phyloP scores from a whole-genome alignment of 148 eudicot genomes.

The Pouteria glomerata region DNA sequence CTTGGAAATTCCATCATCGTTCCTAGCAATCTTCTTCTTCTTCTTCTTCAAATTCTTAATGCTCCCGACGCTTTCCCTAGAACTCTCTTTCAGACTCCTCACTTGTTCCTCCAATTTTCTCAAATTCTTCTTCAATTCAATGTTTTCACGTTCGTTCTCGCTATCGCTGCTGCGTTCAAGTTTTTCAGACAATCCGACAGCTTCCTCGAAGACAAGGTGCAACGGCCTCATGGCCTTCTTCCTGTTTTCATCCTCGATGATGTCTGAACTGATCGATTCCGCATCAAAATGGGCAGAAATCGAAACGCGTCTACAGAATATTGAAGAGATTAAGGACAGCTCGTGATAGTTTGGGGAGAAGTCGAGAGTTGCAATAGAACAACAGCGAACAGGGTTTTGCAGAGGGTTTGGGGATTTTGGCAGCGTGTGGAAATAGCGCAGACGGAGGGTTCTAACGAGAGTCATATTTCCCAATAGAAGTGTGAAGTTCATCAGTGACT shows the following conservation, averaged over 20 bases:
- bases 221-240: constrained; percentile 29
- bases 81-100: constrained; percentile 19
- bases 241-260: not conserved
- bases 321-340: constrained; percentile 2
- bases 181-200: constrained; percentile 30
- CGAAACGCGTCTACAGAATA: constrained; percentile 18
- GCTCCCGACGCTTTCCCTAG: not conserved
- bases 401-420: constrained; percentile 9
- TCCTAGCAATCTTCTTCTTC: not conserved
- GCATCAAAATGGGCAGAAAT: constrained; percentile 17
- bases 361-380: constrained; percentile 2
- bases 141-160: constrained; percentile 10
- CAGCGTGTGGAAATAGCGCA: constrained; percentile 12
- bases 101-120: constrained; percentile 38
- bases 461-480: no score
- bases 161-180: constrained; percentile 1
- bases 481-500: no score
- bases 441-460: constrained; percentile 12
- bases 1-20: constrained; percentile 3
- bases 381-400: not conserved
- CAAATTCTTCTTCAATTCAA: constrained; percentile 25
- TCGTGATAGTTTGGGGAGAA: not conserved
- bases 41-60: not conserved
- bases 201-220: constrained; percentile 43
- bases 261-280: not conserved